phyloP scores from a whole-genome alignment of 1,284 basidiomycete genomes.

The Trametes hirsuta region DNA sequence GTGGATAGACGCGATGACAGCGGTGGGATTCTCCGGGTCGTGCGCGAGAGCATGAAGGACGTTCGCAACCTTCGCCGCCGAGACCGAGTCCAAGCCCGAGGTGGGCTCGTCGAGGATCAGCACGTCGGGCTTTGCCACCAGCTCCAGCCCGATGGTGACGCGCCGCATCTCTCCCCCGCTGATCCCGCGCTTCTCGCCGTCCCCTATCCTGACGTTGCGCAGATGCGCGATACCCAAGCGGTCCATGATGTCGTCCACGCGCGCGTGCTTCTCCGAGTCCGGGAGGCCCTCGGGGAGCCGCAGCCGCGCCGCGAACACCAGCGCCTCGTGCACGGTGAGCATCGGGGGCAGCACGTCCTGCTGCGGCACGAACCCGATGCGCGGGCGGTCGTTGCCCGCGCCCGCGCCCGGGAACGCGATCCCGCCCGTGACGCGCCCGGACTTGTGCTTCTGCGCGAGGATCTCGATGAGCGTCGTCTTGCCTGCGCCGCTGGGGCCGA shows the following conservation, averaged over 20 bases:
- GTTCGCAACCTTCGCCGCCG: conserved; percentile 77
- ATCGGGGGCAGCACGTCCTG: conserved; percentile 80
- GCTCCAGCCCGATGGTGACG: conserved; percentile 83
- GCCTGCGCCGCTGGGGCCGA: conserved; percentile 90
- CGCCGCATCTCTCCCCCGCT: conserved; percentile 87
- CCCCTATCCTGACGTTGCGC: conserved; percentile 77
- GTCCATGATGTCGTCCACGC: conserved; percentile 70
- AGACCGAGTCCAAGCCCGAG: conserved; percentile 84
- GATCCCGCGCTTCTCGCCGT: conserved; percentile 79
- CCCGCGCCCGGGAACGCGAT: conserved; percentile 59
- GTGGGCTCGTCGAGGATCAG: conserved; percentile 86
- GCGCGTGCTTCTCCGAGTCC: conserved; percentile 63
- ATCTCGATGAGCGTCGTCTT: conserved; percentile 96
- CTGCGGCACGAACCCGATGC: conserved; percentile 86
- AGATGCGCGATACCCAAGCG: conserved; percentile 77
- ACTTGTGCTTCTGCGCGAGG: conserved; percentile 91
- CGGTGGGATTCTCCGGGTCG: conserved; percentile 68
- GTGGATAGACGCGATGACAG: conserved; percentile 86
- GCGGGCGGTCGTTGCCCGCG: conserved; percentile 43
- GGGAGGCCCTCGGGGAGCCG: conserved; percentile 83
- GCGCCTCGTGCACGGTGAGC: conserved; percentile 82
- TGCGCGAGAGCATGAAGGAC: conserved; percentile 77
- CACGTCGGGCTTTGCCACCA: conserved; percentile 81
- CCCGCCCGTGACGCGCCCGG: conserved; percentile 66
- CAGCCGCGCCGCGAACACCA: conserved; percentile 83